phyloP scores from a whole-genome alignment of 495 filamentous ascomycete species.

The Aspergillus egyptiacus region DNA sequence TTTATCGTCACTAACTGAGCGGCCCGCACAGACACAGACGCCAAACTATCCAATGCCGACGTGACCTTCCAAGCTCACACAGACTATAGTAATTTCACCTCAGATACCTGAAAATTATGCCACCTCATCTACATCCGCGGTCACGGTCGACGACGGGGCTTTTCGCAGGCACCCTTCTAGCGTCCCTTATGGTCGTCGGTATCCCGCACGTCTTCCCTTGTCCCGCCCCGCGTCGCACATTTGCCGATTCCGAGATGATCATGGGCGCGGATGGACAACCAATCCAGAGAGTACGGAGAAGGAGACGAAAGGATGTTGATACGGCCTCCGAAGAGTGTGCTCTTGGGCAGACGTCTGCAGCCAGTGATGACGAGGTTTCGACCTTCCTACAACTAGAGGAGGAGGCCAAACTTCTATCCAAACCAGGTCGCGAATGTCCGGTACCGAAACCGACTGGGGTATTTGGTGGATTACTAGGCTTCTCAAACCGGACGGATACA shows the following conservation, averaged over 20 bases:
- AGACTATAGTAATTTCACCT: background rate
- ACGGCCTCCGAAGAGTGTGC: conserved; percentile 18
- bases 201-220: conserved; percentile 92
- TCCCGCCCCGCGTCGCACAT: conserved; percentile 70
- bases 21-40: background rate
- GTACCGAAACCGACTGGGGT: conserved; percentile 77
- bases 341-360: conserved; percentile 16
- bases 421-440: conserved; percentile 55
- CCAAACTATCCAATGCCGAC: conserved; percentile 7
- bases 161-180: conserved; percentile 89
- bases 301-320: conserved; percentile 31
- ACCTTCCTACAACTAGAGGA: conserved; percentile 43
- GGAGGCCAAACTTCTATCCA: conserved; percentile 34
- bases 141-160: conserved; percentile 86
- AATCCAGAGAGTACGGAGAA: conserved; percentile 30
- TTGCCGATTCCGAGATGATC: conserved; percentile 61
- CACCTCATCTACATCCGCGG: conserved; percentile 85
- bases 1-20: background rate
- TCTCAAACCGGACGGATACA: conserved; percentile 26
- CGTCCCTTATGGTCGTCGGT: conserved; percentile 84
- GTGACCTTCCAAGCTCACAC: conserved; percentile 2
- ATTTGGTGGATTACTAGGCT: conserved; percentile 68
- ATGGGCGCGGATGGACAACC: conserved; percentile 44
- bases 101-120: conserved; percentile 50
- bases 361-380: conserved; percentile 39